Evolutionary conservation across 2,329 filamentous ascomycete species (phyloP).

Genomic region (Colletotrichum navitas): DNA sequence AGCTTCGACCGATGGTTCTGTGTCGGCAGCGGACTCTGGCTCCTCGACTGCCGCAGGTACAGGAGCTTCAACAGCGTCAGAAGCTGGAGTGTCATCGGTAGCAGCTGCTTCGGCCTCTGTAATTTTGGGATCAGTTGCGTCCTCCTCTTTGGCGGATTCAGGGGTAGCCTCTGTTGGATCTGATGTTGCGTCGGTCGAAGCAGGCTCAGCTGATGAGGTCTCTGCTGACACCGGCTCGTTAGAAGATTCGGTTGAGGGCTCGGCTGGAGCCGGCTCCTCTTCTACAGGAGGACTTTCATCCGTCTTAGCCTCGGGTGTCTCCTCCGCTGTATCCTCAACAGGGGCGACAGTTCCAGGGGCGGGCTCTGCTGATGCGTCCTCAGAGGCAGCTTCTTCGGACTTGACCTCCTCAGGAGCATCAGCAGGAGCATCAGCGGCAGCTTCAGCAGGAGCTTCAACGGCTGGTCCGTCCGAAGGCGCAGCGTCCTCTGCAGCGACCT

Average conservation of each 20-base stretch:
- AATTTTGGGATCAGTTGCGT: not conserved
- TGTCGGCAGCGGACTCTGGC: not conserved
- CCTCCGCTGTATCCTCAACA: not conserved
- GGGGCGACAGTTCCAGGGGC: not conserved
- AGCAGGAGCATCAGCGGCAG: not conserved
- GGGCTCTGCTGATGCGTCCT: not conserved
- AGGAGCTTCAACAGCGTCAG: not conserved
- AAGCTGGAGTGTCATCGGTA: not conserved
- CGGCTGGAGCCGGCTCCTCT: not conserved
- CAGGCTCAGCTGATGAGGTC: not conserved
- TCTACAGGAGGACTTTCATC: not conserved
- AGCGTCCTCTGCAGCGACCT: not conserved
- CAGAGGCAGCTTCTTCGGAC: not conserved
- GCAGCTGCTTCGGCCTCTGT: not conserved
- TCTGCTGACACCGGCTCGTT: not conserved
- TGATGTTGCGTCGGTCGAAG: not conserved
- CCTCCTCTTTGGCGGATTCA: conserved; percentile 1
- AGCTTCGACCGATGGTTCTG: not conserved
- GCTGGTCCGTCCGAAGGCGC: not conserved
- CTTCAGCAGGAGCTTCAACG: not conserved
- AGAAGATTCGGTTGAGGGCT: not conserved
- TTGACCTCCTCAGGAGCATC: not conserved
- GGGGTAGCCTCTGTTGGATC: conserved; percentile 2
- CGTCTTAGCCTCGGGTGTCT: not conserved
- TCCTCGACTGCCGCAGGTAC: not conserved